Evolutionary conservation across 768 basidiomycete genomes (phyloP).

Genomic region (Naganishia antarctica): DNA sequence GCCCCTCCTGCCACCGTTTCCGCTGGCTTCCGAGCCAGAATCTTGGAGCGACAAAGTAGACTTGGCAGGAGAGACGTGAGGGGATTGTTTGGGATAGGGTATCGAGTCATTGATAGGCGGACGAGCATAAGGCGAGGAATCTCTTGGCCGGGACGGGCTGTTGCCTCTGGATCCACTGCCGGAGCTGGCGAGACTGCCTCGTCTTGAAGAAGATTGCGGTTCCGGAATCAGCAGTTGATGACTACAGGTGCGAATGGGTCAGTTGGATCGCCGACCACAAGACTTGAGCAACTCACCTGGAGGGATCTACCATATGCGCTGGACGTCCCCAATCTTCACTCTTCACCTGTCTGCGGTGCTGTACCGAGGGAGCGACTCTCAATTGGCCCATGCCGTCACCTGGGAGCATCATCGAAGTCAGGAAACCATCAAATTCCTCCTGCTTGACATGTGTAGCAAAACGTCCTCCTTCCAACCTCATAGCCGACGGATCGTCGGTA

Average conservation of each 20-base stretch:
- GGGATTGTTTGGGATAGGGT: constrained; percentile 14
- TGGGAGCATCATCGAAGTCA: constrained; percentile 1
- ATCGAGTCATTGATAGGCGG: constrained; percentile 8
- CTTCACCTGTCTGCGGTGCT: constrained; percentile 12
- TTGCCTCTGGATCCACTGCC: constrained; percentile 13
- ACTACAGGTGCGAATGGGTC: not conserved
- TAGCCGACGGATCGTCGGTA: not conserved
- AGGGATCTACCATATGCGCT: constrained; percentile 11
- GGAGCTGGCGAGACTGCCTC: constrained; percentile 14
- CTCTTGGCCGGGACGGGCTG: constrained; percentile 19
- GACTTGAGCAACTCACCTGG: not conserved
- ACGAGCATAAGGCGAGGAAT: constrained; percentile 25
- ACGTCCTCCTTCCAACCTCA: not conserved
- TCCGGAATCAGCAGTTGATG: constrained; percentile 15
- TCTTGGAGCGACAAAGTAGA: constrained; percentile 10
- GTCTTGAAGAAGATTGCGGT: constrained; percentile 7
- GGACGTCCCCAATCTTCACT: constrained; percentile 19
- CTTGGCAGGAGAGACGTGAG: constrained; percentile 5
- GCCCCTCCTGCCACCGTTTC: constrained; percentile 7
- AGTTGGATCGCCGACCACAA: too few relatives aligned
- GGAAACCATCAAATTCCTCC: constrained; percentile 3
- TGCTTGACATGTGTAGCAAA: constrained; percentile 1
- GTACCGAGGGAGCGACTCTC: not conserved
- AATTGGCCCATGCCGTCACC: not conserved
- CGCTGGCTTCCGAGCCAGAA: constrained; percentile 13